Conservation (phyloP, 192 early-diverging fungal genomes). For the Rhizoclosmatium globosum region DNA sequence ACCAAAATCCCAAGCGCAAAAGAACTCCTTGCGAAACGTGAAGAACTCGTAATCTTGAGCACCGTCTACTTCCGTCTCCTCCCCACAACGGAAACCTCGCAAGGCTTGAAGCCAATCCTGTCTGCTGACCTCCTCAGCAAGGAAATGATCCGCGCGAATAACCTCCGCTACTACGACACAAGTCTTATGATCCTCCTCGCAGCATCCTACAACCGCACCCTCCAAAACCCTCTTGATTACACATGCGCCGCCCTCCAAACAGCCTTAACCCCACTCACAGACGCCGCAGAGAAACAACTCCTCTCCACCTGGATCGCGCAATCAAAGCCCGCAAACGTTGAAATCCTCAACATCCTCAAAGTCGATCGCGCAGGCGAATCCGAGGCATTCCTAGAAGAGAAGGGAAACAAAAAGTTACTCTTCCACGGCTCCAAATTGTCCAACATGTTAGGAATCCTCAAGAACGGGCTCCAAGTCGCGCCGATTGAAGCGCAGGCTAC, state of each 20-base stretch:
- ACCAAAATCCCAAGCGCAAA: constrained; percentile 32
- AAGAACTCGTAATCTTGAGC: constrained; percentile 35
- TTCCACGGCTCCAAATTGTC: constrained; percentile 57
- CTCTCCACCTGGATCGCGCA: constrained; percentile 60
- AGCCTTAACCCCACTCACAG: constrained; percentile 14
- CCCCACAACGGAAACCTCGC: constrained; percentile 24
- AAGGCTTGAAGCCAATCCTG: constrained; percentile 33
- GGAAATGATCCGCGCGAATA: constrained; percentile 28
- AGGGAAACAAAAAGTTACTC: constrained; percentile 50
- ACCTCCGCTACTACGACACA: constrained; percentile 41
- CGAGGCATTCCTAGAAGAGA: constrained; percentile 58
- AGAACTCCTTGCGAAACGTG: constrained; percentile 14
- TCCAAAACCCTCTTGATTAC: constrained; percentile 46
- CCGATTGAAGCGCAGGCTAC: constrained; percentile 65
- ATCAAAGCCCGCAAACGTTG: constrained; percentile 44
- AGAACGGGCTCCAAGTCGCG: constrained; percentile 61
- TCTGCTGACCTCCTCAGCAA: constrained; percentile 20
- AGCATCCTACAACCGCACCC: constrained; percentile 30
- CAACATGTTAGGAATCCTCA: constrained; percentile 74
- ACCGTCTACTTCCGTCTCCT: constrained; percentile 41
- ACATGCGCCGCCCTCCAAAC: constrained; percentile 23
- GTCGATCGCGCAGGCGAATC: constrained; percentile 47
- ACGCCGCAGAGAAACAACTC: constrained; percentile 57
- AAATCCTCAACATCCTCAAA: constrained; percentile 34
- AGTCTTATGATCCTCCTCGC: constrained; percentile 38